phyloP scores from a whole-genome alignment of 768 basidiomycete species.

The Pholiota conissans region DNA sequence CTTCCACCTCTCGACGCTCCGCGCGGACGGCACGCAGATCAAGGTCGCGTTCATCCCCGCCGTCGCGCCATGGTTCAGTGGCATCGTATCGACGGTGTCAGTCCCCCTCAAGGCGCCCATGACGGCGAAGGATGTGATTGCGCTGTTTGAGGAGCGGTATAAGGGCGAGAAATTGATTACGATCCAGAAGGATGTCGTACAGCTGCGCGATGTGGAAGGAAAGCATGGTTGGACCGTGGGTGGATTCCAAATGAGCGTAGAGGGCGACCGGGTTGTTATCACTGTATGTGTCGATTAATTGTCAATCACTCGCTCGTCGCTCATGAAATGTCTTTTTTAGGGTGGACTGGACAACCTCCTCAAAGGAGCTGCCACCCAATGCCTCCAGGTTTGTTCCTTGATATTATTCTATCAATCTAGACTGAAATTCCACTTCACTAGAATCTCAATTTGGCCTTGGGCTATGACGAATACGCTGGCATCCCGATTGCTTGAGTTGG shows the following conservation, averaged over 20 bases:
- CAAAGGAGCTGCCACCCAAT: conserved; percentile 99
- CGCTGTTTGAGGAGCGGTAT: conserved; percentile 80
- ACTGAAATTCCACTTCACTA: conserved; percentile 26
- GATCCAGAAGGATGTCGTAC: conserved; percentile 69
- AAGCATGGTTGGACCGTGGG: conserved; percentile 91
- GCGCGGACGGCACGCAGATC: conserved; percentile 35
- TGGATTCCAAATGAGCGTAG: conserved; percentile 90
- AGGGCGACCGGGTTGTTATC: conserved; percentile 89
- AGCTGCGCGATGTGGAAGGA: conserved; percentile 71
- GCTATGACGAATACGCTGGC: conserved; percentile 82
- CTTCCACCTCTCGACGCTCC: conserved; percentile 71
- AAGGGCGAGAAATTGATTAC: conserved; percentile 68
- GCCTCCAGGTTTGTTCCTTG: conserved; percentile 67
- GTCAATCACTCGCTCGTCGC: not conserved
- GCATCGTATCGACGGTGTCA: conserved; percentile 86
- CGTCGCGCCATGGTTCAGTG: conserved; percentile 95
- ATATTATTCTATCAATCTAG: not conserved
- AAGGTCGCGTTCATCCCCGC: conserved; percentile 84
- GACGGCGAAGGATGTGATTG: conserved; percentile 68
- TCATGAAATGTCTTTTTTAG: conserved; percentile 33
- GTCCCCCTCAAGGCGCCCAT: conserved; percentile 73
- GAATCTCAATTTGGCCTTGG: conserved; percentile 90
- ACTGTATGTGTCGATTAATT: conserved; percentile 56
- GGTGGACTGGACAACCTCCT: conserved; percentile 95
- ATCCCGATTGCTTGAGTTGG: conserved; percentile 43